Percentiles rank a stretch among this genome's conserved stretches.
phyloP scores from a whole-genome alignment of 148 eudicot genomes.

The Chenopodium suecicum region DNA sequence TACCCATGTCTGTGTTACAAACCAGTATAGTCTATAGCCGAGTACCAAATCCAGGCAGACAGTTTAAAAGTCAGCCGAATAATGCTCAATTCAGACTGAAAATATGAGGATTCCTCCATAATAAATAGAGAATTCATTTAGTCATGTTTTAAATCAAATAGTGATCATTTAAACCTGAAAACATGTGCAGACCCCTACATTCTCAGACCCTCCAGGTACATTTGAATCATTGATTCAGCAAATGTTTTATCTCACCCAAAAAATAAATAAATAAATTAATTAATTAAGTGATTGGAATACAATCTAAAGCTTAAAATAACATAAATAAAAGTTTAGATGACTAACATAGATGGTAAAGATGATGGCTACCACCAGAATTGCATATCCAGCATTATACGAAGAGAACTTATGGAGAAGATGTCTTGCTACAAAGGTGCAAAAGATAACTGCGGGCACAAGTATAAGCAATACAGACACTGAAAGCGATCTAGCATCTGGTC shows the following conservation, averaged over 20 bases:
- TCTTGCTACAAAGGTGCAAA: conserved; percentile 57
- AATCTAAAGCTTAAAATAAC: not conserved
- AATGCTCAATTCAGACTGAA: not conserved
- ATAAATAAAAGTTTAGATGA: conserved; percentile 23
- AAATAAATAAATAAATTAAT: no score
- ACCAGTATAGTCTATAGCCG: not conserved
- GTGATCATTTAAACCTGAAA: not conserved
- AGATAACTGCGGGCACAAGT: conserved; percentile 52
- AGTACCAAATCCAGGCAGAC: not conserved
- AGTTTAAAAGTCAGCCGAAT: not conserved
- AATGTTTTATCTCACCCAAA: not conserved
- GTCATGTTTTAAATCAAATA: not conserved
- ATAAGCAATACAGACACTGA: conserved; percentile 53
- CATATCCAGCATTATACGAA: conserved; percentile 60
- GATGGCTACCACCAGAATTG: conserved; percentile 49
- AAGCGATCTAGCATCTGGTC: conserved; percentile 75
- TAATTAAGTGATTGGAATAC: not conserved
- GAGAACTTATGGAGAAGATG: conserved; percentile 50
- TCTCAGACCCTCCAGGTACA: not conserved
- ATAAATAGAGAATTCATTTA: not conserved
- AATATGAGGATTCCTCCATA: not conserved
- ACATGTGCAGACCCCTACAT: not conserved
- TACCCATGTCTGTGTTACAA: not conserved
- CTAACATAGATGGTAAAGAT: conserved; percentile 61
- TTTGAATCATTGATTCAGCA: not conserved